phyloP scores from a whole-genome alignment of 257 asterid species.

The Voacanga thouarsii region DNA sequence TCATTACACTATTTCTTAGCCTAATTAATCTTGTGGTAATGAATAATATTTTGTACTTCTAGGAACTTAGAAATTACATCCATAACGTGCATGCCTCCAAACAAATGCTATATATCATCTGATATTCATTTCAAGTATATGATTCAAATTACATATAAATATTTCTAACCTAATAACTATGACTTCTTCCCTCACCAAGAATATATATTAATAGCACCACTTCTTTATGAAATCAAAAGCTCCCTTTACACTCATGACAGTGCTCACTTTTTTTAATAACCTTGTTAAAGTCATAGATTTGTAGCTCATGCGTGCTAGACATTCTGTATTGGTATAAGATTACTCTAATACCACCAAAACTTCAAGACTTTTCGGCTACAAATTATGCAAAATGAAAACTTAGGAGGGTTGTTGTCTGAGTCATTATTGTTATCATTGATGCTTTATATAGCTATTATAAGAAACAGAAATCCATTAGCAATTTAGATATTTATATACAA shows the following conservation, averaged over 20 bases:
- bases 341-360: not conserved
- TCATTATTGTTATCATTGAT: too few species aligned
- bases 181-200: not conserved
- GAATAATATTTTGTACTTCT: too few species aligned
- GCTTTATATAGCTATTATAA: too few species aligned
- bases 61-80: not conserved
- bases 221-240: not conserved
- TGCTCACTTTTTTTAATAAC: not conserved
- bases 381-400: not conserved
- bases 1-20: too few species aligned
- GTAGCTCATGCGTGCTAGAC: constrained; percentile 6
- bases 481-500: too few species aligned
- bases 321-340: not conserved
- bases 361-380: not conserved
- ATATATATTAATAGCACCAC: not conserved
- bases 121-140: constrained; percentile 8
- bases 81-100: not conserved
- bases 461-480: too few species aligned
- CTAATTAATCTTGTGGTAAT: not conserved
- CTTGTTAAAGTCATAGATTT: not conserved
- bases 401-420: too few species aligned
- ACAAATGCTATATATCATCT: constrained; percentile 7
- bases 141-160: not conserved
- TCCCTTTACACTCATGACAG: too few species aligned
- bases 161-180: not conserved